These are phyloP conservation scores for Salix koriyanagi DNA, from an alignment of 345 rosid genomes.

Conservation along the genomic window DNA sequence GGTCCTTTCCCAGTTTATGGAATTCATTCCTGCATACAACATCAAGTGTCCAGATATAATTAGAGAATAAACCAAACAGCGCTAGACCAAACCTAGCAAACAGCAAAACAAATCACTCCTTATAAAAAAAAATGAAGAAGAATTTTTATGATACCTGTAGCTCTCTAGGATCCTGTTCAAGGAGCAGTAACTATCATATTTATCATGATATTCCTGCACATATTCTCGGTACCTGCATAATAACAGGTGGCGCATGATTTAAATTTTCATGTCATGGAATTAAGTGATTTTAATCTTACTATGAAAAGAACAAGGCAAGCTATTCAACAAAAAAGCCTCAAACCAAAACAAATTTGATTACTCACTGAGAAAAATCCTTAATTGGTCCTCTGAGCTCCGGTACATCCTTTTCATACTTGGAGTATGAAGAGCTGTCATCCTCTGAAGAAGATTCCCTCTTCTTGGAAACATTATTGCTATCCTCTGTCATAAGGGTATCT, in stretches of 20 bases:
- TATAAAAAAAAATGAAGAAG: background rate
- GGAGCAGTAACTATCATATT: conserved; percentile 68
- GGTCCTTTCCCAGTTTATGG: conserved; percentile 69
- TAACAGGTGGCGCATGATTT: background rate
- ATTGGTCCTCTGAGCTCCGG: conserved; percentile 78
- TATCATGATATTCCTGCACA: conserved; percentile 69
- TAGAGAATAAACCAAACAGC: background rate
- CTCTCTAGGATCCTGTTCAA: conserved; percentile 66
- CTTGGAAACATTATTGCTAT: conserved; percentile 41
- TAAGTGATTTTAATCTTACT: background rate
- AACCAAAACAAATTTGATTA: conserved; percentile 14
- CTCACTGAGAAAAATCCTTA: conserved; percentile 76
- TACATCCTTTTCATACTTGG: conserved; percentile 72
- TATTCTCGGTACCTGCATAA: conserved; percentile 67
- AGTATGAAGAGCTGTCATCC: conserved; percentile 57
- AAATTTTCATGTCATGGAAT: conserved; percentile 4
- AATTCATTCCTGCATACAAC: conserved; percentile 54
- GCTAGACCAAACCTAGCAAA: background rate
- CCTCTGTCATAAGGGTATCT: conserved; percentile 37
- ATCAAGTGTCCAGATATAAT: conserved; percentile 1
- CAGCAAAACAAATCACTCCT: background rate
- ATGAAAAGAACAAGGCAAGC: background rate
- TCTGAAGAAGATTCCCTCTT: conserved; percentile 52
- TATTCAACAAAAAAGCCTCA: background rate
- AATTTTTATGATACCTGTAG: conserved; percentile 53